phyloP scores from a whole-genome alignment of 2,329 filamentous ascomycete genomes.

The Rhexocercosporidium sp. region DNA sequence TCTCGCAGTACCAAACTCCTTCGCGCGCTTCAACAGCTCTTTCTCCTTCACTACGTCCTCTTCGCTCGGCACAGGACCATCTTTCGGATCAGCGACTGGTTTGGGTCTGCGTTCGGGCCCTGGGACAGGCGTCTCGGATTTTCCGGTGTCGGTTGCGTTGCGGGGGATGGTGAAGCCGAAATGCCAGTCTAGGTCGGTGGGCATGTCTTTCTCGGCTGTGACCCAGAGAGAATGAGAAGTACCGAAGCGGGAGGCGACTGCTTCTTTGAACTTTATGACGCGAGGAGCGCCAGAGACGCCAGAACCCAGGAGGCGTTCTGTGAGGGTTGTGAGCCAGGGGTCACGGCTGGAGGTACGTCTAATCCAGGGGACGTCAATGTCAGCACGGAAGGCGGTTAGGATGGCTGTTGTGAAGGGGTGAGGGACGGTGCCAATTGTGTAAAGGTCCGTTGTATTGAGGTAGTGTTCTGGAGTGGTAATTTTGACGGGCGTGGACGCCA shows the following conservation, averaged over 20 bases:
- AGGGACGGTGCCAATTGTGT: conserved; percentile 85
- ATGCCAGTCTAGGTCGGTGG: conserved; percentile 80
- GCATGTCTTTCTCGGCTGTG: conserved; percentile 66
- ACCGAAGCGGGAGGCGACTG: conserved; percentile 72
- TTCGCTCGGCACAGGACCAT: conserved; percentile 56
- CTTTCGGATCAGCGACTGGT: conserved; percentile 52
- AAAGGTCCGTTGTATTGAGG: conserved; percentile 73
- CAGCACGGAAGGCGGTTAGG: conserved; percentile 65
- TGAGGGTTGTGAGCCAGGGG: conserved; percentile 75
- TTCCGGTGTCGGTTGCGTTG: conserved; percentile 55
- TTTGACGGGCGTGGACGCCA: conserved; percentile 65
- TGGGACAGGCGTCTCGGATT: conserved; percentile 62
- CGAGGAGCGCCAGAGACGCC: conserved; percentile 68
- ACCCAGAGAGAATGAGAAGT: conserved; percentile 78
- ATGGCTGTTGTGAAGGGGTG: conserved; percentile 86
- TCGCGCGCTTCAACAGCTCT: conserved; percentile 58
- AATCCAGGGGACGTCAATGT: conserved; percentile 68
- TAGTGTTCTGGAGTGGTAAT: conserved; percentile 72
- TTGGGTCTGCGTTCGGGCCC: conserved; percentile 61
- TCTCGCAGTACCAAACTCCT: conserved; percentile 53
- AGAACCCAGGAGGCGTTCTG: conserved; percentile 69
- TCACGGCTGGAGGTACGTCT: conserved; percentile 75
- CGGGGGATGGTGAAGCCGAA: conserved; percentile 84
- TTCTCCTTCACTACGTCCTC: conserved; percentile 61
- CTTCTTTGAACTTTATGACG: conserved; percentile 78